Percentiles rank a stretch among this genome's conserved stretches.
phyloP scores from a whole-genome alignment of 805 yeast genomes.

The Nakazawaea siamensis region DNA sequence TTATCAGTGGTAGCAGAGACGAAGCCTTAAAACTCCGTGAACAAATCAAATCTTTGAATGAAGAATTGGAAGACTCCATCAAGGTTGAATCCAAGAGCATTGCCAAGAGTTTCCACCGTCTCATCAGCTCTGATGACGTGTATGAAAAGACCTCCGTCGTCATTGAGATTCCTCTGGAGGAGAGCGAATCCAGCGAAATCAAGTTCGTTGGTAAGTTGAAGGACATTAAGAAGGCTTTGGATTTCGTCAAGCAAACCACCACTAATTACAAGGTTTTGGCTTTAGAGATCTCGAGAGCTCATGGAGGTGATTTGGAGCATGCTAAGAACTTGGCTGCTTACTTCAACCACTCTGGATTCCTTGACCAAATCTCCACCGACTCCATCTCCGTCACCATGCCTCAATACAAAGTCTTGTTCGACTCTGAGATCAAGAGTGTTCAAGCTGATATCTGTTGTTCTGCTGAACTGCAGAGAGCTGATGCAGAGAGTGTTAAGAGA shows the following conservation, averaged over 20 bases:
- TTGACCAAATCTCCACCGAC: slow-evolving; percentile 34
- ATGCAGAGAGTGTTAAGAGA: slow-evolving; percentile 56
- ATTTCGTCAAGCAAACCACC: slow-evolving; percentile 51
- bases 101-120: slow-evolving; percentile 63
- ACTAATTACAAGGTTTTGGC: slow-evolving; percentile 52
- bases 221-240: slow-evolving; percentile 54
- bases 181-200: slow-evolving; percentile 35
- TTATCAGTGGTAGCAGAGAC: slow-evolving; percentile 66
- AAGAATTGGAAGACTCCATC: slow-evolving; percentile 34
- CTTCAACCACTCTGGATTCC: slow-evolving; percentile 44
- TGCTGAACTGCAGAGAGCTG: slow-evolving; percentile 32
- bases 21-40: slow-evolving; percentile 48
- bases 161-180: slow-evolving; percentile 43
- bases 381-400: slow-evolving; percentile 41
- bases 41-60: slow-evolving; percentile 36
- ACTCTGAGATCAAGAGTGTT: slow-evolving; percentile 32
- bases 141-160: slow-evolving; percentile 47
- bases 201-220: slow-evolving; percentile 53
- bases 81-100: slow-evolving; percentile 49
- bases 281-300: slow-evolving; percentile 83
- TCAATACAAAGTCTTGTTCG: slow-evolving; percentile 33
- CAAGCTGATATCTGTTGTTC: slow-evolving; percentile 55
- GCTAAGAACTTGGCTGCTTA: slow-evolving; percentile 69
- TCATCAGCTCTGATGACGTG: slow-evolving; percentile 49
- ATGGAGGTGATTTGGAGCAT: slow-evolving; percentile 69